Conservation (phyloP, 2,329 filamentous ascomycete genomes). For the Trichoderma asperellum region DNA sequence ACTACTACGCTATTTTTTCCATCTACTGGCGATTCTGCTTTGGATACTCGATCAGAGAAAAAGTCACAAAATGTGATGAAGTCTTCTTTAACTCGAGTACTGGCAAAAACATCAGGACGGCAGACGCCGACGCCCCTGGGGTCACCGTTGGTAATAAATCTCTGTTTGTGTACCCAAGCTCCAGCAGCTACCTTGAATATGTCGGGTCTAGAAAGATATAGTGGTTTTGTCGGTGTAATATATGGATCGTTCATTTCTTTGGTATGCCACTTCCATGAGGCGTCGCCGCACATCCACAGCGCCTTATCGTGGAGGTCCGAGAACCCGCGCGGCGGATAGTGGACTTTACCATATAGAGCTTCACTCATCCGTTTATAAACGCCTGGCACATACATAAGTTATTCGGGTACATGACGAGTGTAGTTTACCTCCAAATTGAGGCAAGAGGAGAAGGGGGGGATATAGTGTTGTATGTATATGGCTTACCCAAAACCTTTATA, state of each 20-base stretch:
- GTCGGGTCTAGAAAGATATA: not conserved
- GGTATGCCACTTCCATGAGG: not conserved
- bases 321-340: not conserved
- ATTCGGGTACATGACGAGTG: not conserved
- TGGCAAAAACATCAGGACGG: not conserved
- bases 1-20: not conserved
- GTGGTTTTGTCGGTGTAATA: not conserved
- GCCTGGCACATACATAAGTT: not conserved
- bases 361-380: not conserved
- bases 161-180: not conserved
- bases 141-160: not conserved
- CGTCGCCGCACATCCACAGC: not conserved
- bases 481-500: not conserved
- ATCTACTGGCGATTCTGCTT: not conserved
- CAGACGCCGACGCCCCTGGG: not conserved
- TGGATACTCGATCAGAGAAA: not conserved
- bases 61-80: not conserved
- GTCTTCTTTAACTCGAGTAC: not conserved
- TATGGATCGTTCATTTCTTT: not conserved
- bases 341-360: not conserved
- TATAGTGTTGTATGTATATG: not conserved
- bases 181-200: not conserved
- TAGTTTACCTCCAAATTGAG: not conserved
- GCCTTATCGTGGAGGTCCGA: not conserved
- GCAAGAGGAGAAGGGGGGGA: not conserved